phyloP scores from a whole-genome alignment of 2,329 filamentous ascomycete species.

The Huntiella savannae region DNA sequence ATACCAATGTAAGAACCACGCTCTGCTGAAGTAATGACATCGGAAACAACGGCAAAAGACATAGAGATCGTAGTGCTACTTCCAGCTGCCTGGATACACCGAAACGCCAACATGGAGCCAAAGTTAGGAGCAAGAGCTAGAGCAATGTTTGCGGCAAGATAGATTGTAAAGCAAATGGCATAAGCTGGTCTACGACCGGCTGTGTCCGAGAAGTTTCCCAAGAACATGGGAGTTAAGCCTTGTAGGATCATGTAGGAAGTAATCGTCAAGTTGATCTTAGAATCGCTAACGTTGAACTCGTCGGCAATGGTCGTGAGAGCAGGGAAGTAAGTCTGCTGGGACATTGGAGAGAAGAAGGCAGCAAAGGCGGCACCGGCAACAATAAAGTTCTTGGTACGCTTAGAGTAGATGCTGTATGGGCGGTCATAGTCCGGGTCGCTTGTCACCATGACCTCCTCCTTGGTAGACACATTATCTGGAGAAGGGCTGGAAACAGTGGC shows the following conservation, averaged over 20 bases:
- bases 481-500: not conserved
- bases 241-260: conserved; percentile 42
- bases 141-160: conserved; percentile 33
- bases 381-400: conserved; percentile 23
- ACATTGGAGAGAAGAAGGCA: conserved; percentile 28
- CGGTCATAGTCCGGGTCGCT: not conserved
- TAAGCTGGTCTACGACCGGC: conserved; percentile 35
- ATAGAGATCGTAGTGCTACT: conserved; percentile 41
- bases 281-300: conserved; percentile 25
- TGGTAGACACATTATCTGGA: not conserved
- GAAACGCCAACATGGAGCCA: conserved; percentile 30
- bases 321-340: conserved; percentile 34
- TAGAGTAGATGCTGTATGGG: conserved; percentile 22
- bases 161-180: conserved; percentile 31
- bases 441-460: not conserved
- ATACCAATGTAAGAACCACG: conserved; percentile 39
- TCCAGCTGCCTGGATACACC: conserved; percentile 38
- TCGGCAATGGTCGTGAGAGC: conserved; percentile 29
- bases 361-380: conserved; percentile 21
- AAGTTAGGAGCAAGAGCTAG: conserved; percentile 31
- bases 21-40: conserved; percentile 42
- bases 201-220: conserved; percentile 36
- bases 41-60: conserved; percentile 38
- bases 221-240: conserved; percentile 36
- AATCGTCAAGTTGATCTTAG: conserved; percentile 30